Evolutionary conservation across 768 basidiomycete species (phyloP), one percentile per base, ranked within the genome.

Genomic region (Pholiota microspora): DNA sequence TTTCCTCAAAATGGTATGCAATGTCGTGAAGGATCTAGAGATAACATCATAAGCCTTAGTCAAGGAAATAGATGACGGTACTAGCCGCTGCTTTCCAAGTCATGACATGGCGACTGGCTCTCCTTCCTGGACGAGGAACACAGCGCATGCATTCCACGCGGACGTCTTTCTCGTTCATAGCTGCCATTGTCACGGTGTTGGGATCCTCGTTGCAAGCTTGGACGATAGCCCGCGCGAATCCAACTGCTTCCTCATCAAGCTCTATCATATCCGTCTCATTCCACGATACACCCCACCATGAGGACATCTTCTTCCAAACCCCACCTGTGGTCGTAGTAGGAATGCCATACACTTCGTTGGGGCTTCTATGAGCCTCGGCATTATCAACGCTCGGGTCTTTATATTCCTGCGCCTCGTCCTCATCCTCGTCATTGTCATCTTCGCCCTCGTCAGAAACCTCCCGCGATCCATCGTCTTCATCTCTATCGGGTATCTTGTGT

Each of bases 81-180:
- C 67, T 36, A 59, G 70, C 73, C 45, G 69, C 72, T 51, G 56
- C 63, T 31, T 49, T 64, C 71, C 71, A 74, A 23, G 56, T 65
- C 71, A 73, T 71, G 9, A 64, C 63, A 9, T 64, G 59, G 7
- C 64, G 57, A 7, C 45, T 58, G 1, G 52, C 45, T 24, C 61
- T 62, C 24, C 15, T 27, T 13, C 21, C 34, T 4, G 54, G 31
- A 2, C 28, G 29, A 15, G 24, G 36, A 12, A 25, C 27, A 49
- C 71, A 74, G 12, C 64, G 60, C 23, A 63, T 16, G 48, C 71
- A 74, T 52, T 74, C 70, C 7, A 74, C 18, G 40, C 71, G 54
- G 16, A 54, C 25, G 45, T 68, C 60, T 0, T 59, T 51, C 13
- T 58, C 62, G 25, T 51, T 32, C 70, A 74, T 71, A 27, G 29